phyloP scores from a whole-genome alignment of 306 rosid genomes.

The Luffa aegyptiaca region DNA sequence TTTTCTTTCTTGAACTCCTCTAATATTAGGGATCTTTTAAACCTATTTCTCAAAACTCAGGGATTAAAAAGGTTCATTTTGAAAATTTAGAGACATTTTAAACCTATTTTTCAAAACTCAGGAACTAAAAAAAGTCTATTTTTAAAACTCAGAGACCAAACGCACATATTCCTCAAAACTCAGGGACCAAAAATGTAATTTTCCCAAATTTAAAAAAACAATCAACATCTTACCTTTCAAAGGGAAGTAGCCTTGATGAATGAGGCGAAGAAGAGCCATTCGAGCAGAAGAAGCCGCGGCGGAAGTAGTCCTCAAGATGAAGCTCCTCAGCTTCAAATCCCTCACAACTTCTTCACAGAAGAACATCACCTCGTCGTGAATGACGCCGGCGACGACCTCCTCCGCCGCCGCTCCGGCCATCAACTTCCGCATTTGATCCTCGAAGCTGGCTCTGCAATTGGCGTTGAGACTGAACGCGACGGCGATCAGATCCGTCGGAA shows the following conservation, averaged over 20 bases:
- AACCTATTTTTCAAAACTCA: too few species aligned
- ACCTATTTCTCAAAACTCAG: too few species aligned
- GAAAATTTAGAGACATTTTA: too few species aligned
- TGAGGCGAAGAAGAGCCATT: background rate
- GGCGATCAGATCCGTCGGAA: background rate
- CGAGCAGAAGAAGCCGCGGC: background rate
- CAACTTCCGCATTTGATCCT: slow-evolving; percentile 14
- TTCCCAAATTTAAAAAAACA: too few species aligned
- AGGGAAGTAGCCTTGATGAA: background rate
- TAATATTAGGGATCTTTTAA: too few species aligned
- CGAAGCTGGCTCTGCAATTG: slow-evolving; percentile 13
- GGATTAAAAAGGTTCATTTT: too few species aligned
- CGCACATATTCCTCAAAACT: too few species aligned
- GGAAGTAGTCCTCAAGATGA: background rate
- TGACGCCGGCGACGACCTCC: slow-evolving; percentile 27
- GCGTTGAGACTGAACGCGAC: background rate
- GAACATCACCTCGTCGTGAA: slow-evolving; percentile 24
- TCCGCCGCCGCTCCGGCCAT: slow-evolving; percentile 7
- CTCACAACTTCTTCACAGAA: slow-evolving; percentile 27
- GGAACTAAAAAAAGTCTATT: too few species aligned
- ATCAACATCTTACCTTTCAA: background rate
- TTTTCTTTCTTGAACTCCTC: too few species aligned
- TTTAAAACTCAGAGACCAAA: too few species aligned
- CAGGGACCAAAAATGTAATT: too few species aligned
- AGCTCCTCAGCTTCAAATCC: slow-evolving; percentile 9